Evolutionary conservation across 192 early-diverging fungal genomes (phyloP).

Genomic region (Rhizophagus clarus): DNA sequence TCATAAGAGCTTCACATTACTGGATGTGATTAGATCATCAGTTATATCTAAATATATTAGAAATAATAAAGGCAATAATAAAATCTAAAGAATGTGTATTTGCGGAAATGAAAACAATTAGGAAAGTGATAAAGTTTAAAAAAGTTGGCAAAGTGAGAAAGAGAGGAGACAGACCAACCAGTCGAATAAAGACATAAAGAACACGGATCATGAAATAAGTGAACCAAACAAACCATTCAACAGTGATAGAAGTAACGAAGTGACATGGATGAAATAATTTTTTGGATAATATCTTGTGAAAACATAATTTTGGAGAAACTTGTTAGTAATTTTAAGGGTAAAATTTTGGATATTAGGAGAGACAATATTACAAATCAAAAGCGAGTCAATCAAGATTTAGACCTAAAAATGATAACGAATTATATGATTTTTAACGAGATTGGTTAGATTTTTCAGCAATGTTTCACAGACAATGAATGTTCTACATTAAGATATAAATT

Average conservation of each 20-base stretch:
- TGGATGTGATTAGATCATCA: too few relatives aligned
- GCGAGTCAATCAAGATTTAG: too few relatives aligned
- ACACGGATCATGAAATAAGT: conserved; percentile 10
- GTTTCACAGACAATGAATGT: too few relatives aligned
- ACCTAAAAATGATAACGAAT: too few relatives aligned
- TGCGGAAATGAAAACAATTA: conserved; percentile 1
- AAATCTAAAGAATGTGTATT: neutral
- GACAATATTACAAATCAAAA: neutral
- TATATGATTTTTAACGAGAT: conserved; percentile 12
- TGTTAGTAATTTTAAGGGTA: neutral
- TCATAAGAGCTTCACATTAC: conserved; percentile 5
- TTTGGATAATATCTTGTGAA: conserved; percentile 7
- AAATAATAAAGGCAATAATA: neutral
- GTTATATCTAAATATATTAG: conserved; percentile 11
- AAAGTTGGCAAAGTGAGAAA: conserved; percentile 1
- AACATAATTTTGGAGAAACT: neutral
- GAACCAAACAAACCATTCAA: conserved; percentile 21
- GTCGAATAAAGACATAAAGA: conserved; percentile 10
- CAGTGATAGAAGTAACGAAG: conserved; percentile 16
- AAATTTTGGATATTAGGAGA: neutral
- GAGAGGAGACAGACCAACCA: conserved; percentile 17
- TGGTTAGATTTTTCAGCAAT: neutral
- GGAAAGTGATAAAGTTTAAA: conserved; percentile 1
- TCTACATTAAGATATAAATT: too few relatives aligned
- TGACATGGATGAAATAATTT: conserved; percentile 15